Base-by-base conservation (phyloP, 2,329 filamentous ascomycete genomes). In the Exutisphaerella laricina region DNA sequence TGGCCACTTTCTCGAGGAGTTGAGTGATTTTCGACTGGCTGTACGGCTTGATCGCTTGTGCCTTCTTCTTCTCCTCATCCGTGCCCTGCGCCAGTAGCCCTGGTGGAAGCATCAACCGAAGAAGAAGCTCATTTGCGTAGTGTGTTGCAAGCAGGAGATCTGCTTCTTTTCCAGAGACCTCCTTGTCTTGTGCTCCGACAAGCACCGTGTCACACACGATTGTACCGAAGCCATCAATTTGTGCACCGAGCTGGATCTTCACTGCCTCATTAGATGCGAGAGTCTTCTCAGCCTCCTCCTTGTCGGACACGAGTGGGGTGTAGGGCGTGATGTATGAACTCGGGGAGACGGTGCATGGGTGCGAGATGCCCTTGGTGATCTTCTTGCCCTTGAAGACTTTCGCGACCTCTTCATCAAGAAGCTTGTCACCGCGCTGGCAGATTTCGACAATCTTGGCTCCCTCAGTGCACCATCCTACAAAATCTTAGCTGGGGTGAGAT, bases 361-460 rank as follows among this genome's bases (percentile, higher is more conserved):
- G 89, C 43, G 85, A 81, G 70, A 95, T 86, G 63, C 90, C 92
- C 78, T 98, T 98, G 66, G 73, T 68, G 63, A 96, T 83, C 76
- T 96, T 97, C 78, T 97, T 97, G 70, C 89, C 90, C 68, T 94
- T 89, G 79, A 92, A 98, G 62, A 98, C 90, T 77, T 97, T 97
- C 64, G 79, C 70, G 43, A 95, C 77, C 71, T 97, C 92, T 63
- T 95, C 90, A 54, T 92, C 88, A 53, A 98, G 78, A 49, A 98
- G 77, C 77, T 89, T 84, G 73, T 98, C 92, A 58, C 92, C 92
- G 74, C 89, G 82, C 75, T 95, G 84, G 74, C 92, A 98, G 69
- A 98, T 79, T 59, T 88, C 82, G 59, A 97, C 78, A 61, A 97
- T 88, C 77, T 94, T 96, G 69, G 84, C 85, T 58, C 88, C 90